Conservation (phyloP, 331 rosid species). For the Rosa hybrid region DNA sequence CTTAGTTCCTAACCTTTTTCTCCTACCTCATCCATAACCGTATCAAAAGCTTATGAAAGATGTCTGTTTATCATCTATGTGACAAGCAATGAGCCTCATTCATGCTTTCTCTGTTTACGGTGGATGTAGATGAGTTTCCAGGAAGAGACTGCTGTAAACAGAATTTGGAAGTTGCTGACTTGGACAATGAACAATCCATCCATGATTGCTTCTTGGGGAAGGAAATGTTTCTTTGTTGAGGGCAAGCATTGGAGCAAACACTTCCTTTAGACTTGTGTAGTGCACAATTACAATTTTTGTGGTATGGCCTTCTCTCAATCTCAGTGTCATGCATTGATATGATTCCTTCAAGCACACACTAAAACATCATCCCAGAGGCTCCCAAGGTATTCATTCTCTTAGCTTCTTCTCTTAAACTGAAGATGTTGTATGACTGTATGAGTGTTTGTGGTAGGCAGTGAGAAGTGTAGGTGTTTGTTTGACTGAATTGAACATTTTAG, state of each 20-base stretch:
- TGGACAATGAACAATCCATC: constrained; percentile 25
- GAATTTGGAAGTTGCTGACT: constrained; percentile 22
- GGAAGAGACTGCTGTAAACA: constrained; percentile 6
- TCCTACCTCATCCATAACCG: background rate
- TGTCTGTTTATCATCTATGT: background rate
- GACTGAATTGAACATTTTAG: constrained; percentile 10
- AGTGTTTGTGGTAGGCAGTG: background rate
- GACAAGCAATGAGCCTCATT: background rate
- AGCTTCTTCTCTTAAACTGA: background rate
- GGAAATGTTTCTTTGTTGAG: constrained; percentile 27
- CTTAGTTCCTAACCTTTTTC: constrained; percentile 16
- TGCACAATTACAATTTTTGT: constrained; percentile 50
- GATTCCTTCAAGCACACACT: constrained; percentile 45
- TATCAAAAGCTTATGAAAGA: background rate
- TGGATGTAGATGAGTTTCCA: background rate
- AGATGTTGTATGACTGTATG: background rate
- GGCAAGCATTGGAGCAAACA: constrained; percentile 18
- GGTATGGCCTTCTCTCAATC: constrained; percentile 53
- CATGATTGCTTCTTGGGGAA: constrained; percentile 42
- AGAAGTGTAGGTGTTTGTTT: background rate
- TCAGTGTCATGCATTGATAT: constrained; percentile 41
- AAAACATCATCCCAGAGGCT: constrained; percentile 31
- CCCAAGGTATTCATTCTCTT: background rate
- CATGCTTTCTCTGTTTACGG: background rate
- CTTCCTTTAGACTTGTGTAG: constrained; percentile 30